Base-by-base conservation (phyloP, 345 rosid genomes). In the Ailanthus altissimus region DNA sequence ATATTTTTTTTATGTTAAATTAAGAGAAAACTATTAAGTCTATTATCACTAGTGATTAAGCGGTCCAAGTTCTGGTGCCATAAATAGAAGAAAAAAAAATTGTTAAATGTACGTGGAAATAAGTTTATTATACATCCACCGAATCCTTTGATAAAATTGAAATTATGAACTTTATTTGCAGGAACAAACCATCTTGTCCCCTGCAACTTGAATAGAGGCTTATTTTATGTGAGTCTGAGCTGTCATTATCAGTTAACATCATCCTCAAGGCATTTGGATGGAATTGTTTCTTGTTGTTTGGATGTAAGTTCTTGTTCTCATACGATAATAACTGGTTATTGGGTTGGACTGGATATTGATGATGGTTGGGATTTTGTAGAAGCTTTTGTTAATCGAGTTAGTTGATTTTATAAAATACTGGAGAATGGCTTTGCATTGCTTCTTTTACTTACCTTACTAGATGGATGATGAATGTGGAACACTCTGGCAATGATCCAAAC, bases 341-440 rank as follows among this genome's bases (percentile, higher is more conserved):
- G 97, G 97, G 84, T 86, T 36, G 92, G 93, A 68, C 97, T 92
- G 21, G 94, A 92, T 83, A 70, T 79, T 59, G 92, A 92, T 42
- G 94, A 92, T 81, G 94, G 91, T 67, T 88, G 97, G 86, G 97
- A 94, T 76, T 85, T 74, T 81, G 84, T 92, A 60, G 89, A 90
- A 85, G 94, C 90, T 66, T 89, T 76, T 45, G 56, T 90, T 60
- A 65, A 83, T 76, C 75, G 23, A 72, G 75, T 75, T 67, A 69
- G 73, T 70, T 86, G 84, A 87, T 77, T 67, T 63, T 68, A 16
- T 50, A 11, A 3, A 20, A 12, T 12, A 15, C 14, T 74, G 23
- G 45, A 58, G 68, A 76, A 49, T 71, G 65, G 11, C 46, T n/a
- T 75, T 72, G 58, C 71, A 18, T 72, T 42, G 51, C 20, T 60